phyloP scores from a whole-genome alignment of 768 basidiomycete species.

The Astraeus odoratus region DNA sequence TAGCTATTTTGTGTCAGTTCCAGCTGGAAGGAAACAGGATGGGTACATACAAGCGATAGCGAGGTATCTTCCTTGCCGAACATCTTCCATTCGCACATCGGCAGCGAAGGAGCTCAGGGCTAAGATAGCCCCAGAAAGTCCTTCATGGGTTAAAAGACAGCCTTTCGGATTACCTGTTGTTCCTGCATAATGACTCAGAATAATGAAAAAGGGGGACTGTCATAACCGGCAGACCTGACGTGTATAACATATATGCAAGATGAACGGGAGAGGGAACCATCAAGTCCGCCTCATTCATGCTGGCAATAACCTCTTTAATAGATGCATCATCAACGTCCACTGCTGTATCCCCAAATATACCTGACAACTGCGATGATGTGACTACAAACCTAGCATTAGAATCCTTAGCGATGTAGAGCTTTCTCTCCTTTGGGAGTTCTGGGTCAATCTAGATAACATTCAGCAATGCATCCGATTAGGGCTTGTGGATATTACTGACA shows the following conservation, averaged over 20 bases:
- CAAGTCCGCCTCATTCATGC: slow-evolving; percentile 24
- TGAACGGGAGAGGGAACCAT: slow-evolving; percentile 23
- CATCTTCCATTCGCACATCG: slow-evolving; percentile 15
- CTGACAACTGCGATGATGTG: slow-evolving; percentile 18
- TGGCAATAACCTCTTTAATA: slow-evolving; percentile 21
- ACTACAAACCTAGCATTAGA: slow-evolving; percentile 36
- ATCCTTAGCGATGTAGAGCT: slow-evolving; percentile 38
- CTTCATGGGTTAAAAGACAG: slow-evolving; percentile 34
- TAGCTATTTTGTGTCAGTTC: slow-evolving; percentile 27
- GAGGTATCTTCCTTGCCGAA: slow-evolving; percentile 28
- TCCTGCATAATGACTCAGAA: slow-evolving; percentile 22
- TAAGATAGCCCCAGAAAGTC: slow-evolving; percentile 27
- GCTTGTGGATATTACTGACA: no score
- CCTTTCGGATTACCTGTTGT: slow-evolving; percentile 49
- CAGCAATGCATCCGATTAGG: no score
- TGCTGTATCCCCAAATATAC: slow-evolving; percentile 15
- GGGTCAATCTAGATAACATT: slow-evolving; percentile 38
- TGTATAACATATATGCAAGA: slow-evolving; percentile 42
- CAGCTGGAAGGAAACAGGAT: background rate
- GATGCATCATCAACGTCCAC: slow-evolving; percentile 15
- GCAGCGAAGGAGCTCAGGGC: slow-evolving; percentile 22
- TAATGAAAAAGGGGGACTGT: background rate
- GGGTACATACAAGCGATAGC: slow-evolving; percentile 37
- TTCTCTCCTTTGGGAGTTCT: slow-evolving; percentile 40
- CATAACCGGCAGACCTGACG: slow-evolving; percentile 32